Conservation (phyloP, 371 early-diverging fungal genomes). For the Mucor velutinosus region DNA sequence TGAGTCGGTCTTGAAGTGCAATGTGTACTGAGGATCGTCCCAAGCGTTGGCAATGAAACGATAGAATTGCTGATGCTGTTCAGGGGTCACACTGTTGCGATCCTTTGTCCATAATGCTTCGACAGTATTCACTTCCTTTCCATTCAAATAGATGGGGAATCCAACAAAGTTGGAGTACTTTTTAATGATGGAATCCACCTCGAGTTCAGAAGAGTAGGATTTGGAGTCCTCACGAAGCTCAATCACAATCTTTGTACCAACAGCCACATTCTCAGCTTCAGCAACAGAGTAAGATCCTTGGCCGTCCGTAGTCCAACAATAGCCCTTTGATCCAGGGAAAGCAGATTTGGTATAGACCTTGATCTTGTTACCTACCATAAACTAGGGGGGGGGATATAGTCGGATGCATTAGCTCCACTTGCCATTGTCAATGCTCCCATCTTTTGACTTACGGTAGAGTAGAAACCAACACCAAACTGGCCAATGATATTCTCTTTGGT, state of each 20-base stretch:
- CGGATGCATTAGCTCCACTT: neutral
- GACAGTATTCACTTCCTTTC: slow-evolving; percentile 81
- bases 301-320: slow-evolving; percentile 87
- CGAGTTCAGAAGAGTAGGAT: slow-evolving; percentile 79
- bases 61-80: slow-evolving; percentile 93
- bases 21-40: slow-evolving; percentile 74
- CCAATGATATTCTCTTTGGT: slow-evolving; percentile 90
- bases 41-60: slow-evolving; percentile 73
- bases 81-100: slow-evolving; percentile 75
- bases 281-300: slow-evolving; percentile 77
- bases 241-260: slow-evolving; percentile 95
- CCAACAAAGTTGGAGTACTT: slow-evolving; percentile 97
- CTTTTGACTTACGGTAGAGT: slow-evolving; percentile 64
- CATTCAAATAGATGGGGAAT: slow-evolving; percentile 90
- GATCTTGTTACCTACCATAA: slow-evolving; percentile 87
- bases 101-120: slow-evolving; percentile 96
- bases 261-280: slow-evolving; percentile 73
- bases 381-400: slow-evolving; percentile 43
- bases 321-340: slow-evolving; percentile 72
- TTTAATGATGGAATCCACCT: slow-evolving; percentile 81
- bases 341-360: slow-evolving; percentile 82
- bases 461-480: slow-evolving; percentile 97
- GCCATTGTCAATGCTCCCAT: neutral
- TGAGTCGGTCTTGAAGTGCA: slow-evolving; percentile 80
- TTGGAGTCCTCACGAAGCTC: slow-evolving; percentile 89